Conservation (phyloP, 441 rosid species). For the Sinapis alba region DNA sequence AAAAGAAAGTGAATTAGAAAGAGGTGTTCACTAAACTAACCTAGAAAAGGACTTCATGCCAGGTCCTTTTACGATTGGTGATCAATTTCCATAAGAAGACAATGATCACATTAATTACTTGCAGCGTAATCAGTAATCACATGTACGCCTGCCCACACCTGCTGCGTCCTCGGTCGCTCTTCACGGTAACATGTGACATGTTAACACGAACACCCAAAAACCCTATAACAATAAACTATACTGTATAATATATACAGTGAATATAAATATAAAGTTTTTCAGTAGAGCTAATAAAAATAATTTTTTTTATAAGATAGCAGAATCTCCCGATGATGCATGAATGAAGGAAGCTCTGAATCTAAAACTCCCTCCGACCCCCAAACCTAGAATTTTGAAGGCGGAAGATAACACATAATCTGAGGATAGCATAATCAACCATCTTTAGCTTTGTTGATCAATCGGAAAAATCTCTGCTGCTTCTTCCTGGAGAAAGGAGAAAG, state of each 20-base stretch:
- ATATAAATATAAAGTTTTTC: neutral
- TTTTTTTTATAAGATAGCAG: neutral
- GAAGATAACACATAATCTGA: neutral
- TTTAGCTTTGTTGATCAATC: slow-evolving; percentile 42
- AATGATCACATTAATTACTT: neutral
- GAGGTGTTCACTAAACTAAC: neutral
- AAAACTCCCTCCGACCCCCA: slow-evolving; percentile 24
- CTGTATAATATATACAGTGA: neutral
- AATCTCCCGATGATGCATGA: slow-evolving; percentile 40
- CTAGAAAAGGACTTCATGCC: neutral
- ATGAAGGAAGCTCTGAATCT: slow-evolving; percentile 33
- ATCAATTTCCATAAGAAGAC: neutral
- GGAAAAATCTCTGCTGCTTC: slow-evolving; percentile 38
- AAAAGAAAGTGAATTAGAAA: too few species aligned
- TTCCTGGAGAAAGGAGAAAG: slow-evolving; percentile 44
- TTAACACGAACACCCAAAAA: neutral
- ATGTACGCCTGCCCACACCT: neutral
- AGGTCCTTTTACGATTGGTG: neutral
- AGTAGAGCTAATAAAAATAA: neutral
- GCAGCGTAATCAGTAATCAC: neutral
- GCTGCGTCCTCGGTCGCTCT: slow-evolving; percentile 2
- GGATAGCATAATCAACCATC: neutral
- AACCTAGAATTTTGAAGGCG: slow-evolving; percentile 25
- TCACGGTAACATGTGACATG: neutral
- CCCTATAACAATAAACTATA: neutral